Conservation (phyloP, 257 asterid genomes). For the Nicotiana attenuata region DNA sequence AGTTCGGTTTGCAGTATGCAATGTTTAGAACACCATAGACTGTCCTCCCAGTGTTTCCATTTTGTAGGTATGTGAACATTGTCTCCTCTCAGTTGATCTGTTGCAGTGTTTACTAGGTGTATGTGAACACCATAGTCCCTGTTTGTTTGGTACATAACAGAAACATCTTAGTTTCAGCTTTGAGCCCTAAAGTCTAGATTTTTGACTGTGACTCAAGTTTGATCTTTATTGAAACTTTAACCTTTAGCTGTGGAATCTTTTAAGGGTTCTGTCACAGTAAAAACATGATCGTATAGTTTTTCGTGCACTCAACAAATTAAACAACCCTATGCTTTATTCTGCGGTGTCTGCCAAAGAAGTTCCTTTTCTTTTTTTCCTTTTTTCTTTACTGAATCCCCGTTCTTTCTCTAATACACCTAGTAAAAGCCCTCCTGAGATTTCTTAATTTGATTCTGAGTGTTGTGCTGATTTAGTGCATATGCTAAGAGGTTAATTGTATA, state of each 20-base stretch:
- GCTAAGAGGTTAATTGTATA: not conserved
- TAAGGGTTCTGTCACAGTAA: not conserved
- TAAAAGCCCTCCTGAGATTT: not conserved
- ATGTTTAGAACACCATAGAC: constrained; percentile 1
- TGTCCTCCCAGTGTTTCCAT: not conserved
- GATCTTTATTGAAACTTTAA: not conserved
- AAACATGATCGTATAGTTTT: not conserved
- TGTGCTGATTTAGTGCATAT: not conserved
- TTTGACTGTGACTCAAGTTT: not conserved
- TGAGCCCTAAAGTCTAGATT: not conserved
- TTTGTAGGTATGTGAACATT: not conserved
- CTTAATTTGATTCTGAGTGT: not conserved
- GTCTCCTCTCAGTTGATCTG: not conserved
- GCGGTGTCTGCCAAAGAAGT: not conserved
- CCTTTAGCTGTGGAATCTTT: not conserved
- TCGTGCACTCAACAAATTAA: not conserved
- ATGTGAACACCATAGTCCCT: not conserved
- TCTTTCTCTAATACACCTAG: not conserved
- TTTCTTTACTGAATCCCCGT: not conserved
- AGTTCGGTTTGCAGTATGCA: not conserved
- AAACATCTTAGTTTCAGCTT: not conserved
- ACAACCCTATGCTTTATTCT: not conserved
- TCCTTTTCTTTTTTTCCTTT: not conserved
- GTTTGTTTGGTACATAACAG: not conserved
- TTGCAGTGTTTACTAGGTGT: not conserved